These are phyloP conservation scores for Endocladia muricata DNA, from an alignment of 31 red algal genomes.

Conservation along the genomic window DNA sequence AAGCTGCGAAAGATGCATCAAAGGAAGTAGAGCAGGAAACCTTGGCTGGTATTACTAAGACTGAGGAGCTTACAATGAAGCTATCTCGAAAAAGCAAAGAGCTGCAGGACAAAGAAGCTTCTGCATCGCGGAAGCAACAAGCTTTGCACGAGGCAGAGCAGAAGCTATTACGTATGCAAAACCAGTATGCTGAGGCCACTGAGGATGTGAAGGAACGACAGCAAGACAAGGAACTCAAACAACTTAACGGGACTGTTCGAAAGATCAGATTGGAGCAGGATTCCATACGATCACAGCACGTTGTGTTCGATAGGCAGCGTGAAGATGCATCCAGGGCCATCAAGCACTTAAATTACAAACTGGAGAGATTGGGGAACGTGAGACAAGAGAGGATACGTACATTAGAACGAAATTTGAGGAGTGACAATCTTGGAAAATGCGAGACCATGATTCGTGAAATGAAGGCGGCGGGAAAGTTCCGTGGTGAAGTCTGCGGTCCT, in stretches of 20 bases:
- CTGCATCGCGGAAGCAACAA: not conserved
- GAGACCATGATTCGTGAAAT: conserved; percentile 42
- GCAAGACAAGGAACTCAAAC: not conserved
- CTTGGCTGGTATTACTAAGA: not conserved
- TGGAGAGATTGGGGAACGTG: not conserved
- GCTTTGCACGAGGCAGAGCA: not conserved
- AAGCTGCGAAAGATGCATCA: conserved; percentile 10
- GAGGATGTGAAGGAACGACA: not conserved
- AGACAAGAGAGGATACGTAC: not conserved
- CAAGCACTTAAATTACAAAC: not conserved
- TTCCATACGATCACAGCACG: not conserved
- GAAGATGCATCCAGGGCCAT: not conserved
- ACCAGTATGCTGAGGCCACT: not conserved
- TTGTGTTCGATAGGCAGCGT: not conserved
- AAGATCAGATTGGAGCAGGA: not conserved
- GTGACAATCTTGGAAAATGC: conserved; percentile 19
- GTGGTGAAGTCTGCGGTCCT: conserved; percentile 75
- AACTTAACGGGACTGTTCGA: not conserved
- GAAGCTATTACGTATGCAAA: not conserved
- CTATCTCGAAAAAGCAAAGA: not conserved
- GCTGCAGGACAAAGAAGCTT: not conserved
- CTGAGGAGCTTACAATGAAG: not conserved
- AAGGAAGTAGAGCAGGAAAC: not conserved
- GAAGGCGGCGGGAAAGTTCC: conserved; percentile 27
- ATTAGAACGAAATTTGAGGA: not conserved